phyloP scores from a whole-genome alignment of 2,329 filamentous ascomycete genomes.

The Colletotrichum sp. region DNA sequence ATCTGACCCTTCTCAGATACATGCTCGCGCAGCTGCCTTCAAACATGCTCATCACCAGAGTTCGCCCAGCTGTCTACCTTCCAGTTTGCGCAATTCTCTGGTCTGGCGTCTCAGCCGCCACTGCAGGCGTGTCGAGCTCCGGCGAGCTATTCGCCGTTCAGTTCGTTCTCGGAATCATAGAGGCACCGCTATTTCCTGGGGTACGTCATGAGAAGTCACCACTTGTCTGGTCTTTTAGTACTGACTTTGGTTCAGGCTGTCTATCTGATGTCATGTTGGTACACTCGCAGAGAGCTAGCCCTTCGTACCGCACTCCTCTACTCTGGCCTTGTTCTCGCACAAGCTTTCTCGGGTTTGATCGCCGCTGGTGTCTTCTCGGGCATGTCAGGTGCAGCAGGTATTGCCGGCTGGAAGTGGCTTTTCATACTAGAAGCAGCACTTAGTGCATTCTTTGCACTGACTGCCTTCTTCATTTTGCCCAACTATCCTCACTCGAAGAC shows the following conservation, averaged over 20 bases:
- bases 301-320: slow-evolving; percentile 50
- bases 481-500: slow-evolving; percentile 41
- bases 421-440: slow-evolving; percentile 34
- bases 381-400: slow-evolving; percentile 27
- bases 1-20: slow-evolving; percentile 44
- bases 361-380: slow-evolving; percentile 44
- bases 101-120: slow-evolving; percentile 18
- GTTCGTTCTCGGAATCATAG: slow-evolving; percentile 22
- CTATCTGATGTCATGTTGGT: slow-evolving; percentile 56
- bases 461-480: slow-evolving; percentile 38
- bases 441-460: slow-evolving; percentile 32
- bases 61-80: slow-evolving; percentile 59
- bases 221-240: too few species aligned
- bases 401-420: slow-evolving; percentile 36
- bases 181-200: slow-evolving; percentile 23
- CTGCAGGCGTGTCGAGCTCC: neutral
- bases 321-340: slow-evolving; percentile 39
- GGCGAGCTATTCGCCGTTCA: slow-evolving; percentile 15
- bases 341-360: slow-evolving; percentile 49
- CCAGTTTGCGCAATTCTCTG: slow-evolving; percentile 12
- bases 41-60: slow-evolving; percentile 60
- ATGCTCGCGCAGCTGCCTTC: slow-evolving; percentile 67
- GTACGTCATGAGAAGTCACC: neutral
- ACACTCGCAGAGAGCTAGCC: slow-evolving; percentile 55
- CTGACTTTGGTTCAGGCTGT: slow-evolving; percentile 20